These are phyloP conservation scores for Silene latifolia DNA, from an alignment of 148 eudicot genomes.

Conservation along the genomic window DNA sequence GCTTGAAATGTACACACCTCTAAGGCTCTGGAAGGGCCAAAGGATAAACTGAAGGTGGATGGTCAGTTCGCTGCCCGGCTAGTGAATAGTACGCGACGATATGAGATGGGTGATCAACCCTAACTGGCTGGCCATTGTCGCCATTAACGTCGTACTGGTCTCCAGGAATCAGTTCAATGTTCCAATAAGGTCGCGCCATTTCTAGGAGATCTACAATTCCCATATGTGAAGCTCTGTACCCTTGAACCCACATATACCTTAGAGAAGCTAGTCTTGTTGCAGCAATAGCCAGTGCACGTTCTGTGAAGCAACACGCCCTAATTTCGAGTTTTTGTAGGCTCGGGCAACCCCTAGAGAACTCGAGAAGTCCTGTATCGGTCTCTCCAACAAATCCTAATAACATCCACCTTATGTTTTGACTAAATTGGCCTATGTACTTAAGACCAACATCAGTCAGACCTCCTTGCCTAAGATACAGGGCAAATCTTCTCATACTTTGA, in stretches of 20 bases:
- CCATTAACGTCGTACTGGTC: slow-evolving; percentile 37
- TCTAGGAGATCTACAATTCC: slow-evolving; percentile 42
- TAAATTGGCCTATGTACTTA: slow-evolving; percentile 57
- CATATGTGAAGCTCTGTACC: slow-evolving; percentile 48
- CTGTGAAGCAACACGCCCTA: slow-evolving; percentile 83
- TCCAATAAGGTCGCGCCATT: slow-evolving; percentile 74
- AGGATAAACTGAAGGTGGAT: slow-evolving; percentile 56
- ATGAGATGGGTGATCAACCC: slow-evolving; percentile 68
- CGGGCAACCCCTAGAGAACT: slow-evolving; percentile 81
- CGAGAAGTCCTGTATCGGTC: slow-evolving; percentile 75
- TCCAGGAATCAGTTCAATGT: slow-evolving; percentile 77
- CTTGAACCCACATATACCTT: slow-evolving; percentile 95
- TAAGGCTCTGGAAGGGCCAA: slow-evolving; percentile 23
- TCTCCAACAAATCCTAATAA: slow-evolving; percentile 79
- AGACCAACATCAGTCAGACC: slow-evolving; percentile 83
- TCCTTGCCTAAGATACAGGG: slow-evolving; percentile 73
- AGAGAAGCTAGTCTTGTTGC: slow-evolving; percentile 46
- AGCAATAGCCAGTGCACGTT: slow-evolving; percentile 61
- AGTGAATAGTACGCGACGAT: slow-evolving; percentile 86
- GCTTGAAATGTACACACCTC: slow-evolving; percentile 7
- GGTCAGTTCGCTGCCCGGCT: slow-evolving; percentile 75
- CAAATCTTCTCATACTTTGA: slow-evolving; percentile 63
- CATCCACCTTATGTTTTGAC: slow-evolving; percentile 89
- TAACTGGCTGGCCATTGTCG: slow-evolving; percentile 32
- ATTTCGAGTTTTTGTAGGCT: slow-evolving; percentile 76